These are phyloP conservation scores for Dioscorea zingiberensis DNA, from an alignment of 106 monocot genomes.

Conservation along the genomic window DNA sequence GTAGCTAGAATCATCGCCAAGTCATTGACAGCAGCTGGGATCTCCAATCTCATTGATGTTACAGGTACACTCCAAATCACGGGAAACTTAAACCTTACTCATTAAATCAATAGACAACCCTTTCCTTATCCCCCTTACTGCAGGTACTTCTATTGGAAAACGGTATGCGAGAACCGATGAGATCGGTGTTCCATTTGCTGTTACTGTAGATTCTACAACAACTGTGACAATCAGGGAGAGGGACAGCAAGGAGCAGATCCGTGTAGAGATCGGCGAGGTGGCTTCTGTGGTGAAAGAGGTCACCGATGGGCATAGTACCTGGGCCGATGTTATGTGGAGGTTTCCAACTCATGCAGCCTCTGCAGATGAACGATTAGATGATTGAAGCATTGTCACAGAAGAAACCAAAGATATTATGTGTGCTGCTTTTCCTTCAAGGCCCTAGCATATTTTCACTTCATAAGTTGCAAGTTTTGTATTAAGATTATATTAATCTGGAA, in stretches of 20 bases:
- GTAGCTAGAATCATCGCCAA: conserved; percentile 74
- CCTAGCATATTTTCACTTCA: not conserved
- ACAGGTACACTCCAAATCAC: conserved; percentile 52
- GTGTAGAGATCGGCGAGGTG: conserved; percentile 74
- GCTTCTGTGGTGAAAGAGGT: conserved; percentile 73
- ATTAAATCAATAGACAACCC: not conserved
- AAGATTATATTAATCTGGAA: not conserved
- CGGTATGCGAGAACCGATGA: conserved; percentile 80
- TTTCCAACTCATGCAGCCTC: conserved; percentile 45
- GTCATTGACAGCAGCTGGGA: conserved; percentile 60
- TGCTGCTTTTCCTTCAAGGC: not conserved
- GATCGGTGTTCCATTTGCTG: conserved; percentile 75
- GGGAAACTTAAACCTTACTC: not conserved
- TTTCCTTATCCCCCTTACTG: not conserved
- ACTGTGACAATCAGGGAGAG: conserved; percentile 80
- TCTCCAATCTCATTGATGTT: conserved; percentile 86
- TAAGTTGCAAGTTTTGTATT: not conserved
- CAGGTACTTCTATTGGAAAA: conserved; percentile 94
- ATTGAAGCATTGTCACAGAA: not conserved
- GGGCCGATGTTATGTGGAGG: conserved; percentile 83
- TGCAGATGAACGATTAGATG: not conserved
- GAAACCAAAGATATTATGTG: not conserved
- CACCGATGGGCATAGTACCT: conserved; percentile 82
- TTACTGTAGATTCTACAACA: conserved; percentile 67
- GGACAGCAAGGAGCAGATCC: conserved; percentile 90